Percentiles rank a stretch among this genome's conserved stretches.
Conservation (phyloP, 345 rosid genomes). For the Nephelium lappaceum region DNA sequence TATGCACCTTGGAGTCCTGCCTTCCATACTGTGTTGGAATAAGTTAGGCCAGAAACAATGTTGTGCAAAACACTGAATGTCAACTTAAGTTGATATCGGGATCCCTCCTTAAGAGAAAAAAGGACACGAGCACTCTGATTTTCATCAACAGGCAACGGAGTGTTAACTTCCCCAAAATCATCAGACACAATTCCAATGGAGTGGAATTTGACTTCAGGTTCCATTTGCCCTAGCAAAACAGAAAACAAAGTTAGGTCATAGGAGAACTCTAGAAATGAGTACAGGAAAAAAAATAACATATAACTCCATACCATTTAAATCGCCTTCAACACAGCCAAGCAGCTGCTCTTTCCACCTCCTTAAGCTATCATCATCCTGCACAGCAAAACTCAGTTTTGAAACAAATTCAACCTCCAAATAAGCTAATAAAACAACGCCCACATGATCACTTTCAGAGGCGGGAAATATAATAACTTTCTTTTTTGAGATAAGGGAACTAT, state of each 20-base stretch:
- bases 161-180: constrained; percentile 44
- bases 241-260: neutral
- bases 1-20: constrained; percentile 47
- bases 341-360: constrained; percentile 85
- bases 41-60: constrained; percentile 56
- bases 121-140: constrained; percentile 30
- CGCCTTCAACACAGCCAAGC: constrained; percentile 60
- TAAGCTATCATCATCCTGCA: constrained; percentile 84
- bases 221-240: constrained; percentile 46
- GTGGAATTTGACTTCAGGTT: constrained; percentile 57
- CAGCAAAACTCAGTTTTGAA: constrained; percentile 15
- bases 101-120: constrained; percentile 53
- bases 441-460: too few relatives aligned
- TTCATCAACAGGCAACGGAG: constrained; percentile 43
- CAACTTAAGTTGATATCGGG: constrained; percentile 49
- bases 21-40: constrained; percentile 56
- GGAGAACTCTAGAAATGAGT: neutral
- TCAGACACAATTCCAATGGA: constrained; percentile 53
- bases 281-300: neutral
- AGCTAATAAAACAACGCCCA: too few relatives aligned
- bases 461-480: too few relatives aligned
- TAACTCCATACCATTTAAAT: constrained; percentile 38
- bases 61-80: constrained; percentile 54
- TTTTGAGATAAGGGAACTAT: too few relatives aligned
- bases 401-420: neutral